Percentiles rank a stretch among this genome's conserved stretches.
Conservation (phyloP, 2,329 filamentous ascomycete species). For the Aspergillus novoparasiticus region DNA sequence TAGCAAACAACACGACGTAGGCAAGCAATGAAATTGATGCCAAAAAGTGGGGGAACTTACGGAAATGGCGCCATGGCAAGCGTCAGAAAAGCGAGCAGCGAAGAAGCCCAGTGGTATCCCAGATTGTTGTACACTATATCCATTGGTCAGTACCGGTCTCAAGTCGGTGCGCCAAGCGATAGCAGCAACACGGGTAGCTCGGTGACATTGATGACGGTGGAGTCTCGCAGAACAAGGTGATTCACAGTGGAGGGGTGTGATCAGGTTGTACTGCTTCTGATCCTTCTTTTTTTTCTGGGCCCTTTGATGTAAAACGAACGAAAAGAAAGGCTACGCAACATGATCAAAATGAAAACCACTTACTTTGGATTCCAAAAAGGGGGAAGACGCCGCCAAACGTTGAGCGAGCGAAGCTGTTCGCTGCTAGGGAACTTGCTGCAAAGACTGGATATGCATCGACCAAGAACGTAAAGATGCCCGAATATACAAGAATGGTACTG, state of each 20-base stretch:
- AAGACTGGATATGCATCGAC: conserved; percentile 61
- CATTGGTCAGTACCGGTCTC: conserved; percentile 26
- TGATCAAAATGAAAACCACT: conserved; percentile 21
- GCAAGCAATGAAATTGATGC: too few relatives aligned
- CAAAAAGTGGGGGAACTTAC: conserved; percentile 31
- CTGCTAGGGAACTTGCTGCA: conserved; percentile 68
- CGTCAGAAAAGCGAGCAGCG: conserved; percentile 47
- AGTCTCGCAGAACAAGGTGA: background rate
- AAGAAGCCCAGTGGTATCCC: conserved; percentile 50
- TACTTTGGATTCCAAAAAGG: conserved; percentile 67
- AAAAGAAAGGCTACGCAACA: background rate
- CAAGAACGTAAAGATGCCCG: conserved; percentile 84
- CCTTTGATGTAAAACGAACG: background rate
- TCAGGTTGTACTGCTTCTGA: background rate
- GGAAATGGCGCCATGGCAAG: conserved; percentile 49
- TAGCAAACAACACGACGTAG: background rate
- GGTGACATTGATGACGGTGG: background rate
- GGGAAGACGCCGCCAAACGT: conserved; percentile 79
- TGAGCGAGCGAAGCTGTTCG: conserved; percentile 78
- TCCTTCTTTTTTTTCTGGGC: background rate
- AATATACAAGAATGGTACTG: conserved; percentile 76
- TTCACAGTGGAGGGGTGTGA: background rate
- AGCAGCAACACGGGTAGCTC: background rate
- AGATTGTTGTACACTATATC: conserved; percentile 49
- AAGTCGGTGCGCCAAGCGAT: conserved; percentile 1